These are phyloP conservation scores for Leishmania tarentolae DNA, from an alignment of 208 protist genomes.

Conservation along the genomic window DNA sequence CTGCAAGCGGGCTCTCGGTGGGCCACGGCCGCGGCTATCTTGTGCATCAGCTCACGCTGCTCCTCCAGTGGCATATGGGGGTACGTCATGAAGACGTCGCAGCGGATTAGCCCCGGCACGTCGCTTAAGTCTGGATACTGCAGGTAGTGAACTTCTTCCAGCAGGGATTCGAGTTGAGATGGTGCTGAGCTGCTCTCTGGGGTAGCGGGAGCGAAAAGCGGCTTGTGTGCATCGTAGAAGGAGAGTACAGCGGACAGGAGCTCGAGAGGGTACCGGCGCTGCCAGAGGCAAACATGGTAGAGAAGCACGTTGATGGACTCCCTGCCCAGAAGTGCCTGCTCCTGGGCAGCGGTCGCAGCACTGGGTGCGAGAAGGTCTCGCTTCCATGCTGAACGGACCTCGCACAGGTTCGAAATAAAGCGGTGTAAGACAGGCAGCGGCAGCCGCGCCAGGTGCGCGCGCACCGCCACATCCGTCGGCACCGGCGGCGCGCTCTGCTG, in stretches of 20 bases:
- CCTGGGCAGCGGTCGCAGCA: conserved; percentile 4
- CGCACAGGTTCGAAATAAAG: conserved; percentile 15
- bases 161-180: conserved; percentile 36
- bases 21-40: conserved; percentile 14
- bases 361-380: conserved; percentile 20
- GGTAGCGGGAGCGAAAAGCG: conserved; percentile 2
- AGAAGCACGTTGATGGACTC: conserved; percentile 37
- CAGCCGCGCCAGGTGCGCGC: conserved; percentile 17
- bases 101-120: conserved; percentile 55
- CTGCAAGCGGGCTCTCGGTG: conserved; percentile 4
- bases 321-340: background rate
- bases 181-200: conserved; percentile 5
- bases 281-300: conserved; percentile 75
- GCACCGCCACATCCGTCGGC: conserved; percentile 1
- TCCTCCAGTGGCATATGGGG: conserved; percentile 33
- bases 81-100: conserved; percentile 81
- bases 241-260: conserved; percentile 47
- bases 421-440: conserved; percentile 31
- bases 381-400: conserved; percentile 27
- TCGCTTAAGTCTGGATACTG: conserved; percentile 28
- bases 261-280: conserved; percentile 65
- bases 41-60: conserved; percentile 52
- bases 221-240: conserved; percentile 29
- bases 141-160: conserved; percentile 48
- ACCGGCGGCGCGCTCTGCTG: background rate